Percentiles rank a stretch among this genome's conserved stretches.
Conservation (phyloP, 371 early-diverging fungal genomes). For the Mortierella sp. region DNA sequence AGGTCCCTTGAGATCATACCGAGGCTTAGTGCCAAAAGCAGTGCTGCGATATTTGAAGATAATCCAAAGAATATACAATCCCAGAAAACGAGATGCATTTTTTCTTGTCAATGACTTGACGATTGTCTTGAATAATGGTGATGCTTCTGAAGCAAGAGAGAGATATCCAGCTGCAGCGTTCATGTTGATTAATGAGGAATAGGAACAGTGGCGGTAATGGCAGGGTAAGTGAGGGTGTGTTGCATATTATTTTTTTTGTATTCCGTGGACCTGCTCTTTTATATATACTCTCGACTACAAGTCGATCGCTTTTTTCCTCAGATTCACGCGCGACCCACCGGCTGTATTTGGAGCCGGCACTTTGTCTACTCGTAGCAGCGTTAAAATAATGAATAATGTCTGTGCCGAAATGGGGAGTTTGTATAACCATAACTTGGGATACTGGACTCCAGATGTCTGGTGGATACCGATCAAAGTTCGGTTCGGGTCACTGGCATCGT, state of each 20-base stretch:
- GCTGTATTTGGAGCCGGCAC: too few relatives aligned
- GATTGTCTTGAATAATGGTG: constrained; percentile 21
- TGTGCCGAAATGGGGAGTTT: too few relatives aligned
- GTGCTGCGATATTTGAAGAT: constrained; percentile 45
- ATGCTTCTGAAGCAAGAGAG: constrained; percentile 13
- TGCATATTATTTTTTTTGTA: not conserved
- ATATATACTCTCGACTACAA: not conserved
- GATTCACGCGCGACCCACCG: too few relatives aligned
- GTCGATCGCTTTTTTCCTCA: not conserved
- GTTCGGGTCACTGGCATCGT: not conserved
- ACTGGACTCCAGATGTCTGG: not conserved
- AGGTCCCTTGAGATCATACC: constrained; percentile 42
- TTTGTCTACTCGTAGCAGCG: too few relatives aligned
- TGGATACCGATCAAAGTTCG: not conserved
- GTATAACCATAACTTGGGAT: too few relatives aligned
- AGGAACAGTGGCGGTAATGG: not conserved
- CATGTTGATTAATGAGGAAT: constrained; percentile 13
- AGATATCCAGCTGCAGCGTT: constrained; percentile 21
- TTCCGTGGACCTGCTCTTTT: not conserved
- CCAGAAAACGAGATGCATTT: constrained; percentile 27
- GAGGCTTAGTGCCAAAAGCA: constrained; percentile 27
- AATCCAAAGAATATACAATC: constrained; percentile 36
- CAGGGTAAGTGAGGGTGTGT: not conserved
- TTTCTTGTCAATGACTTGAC: constrained; percentile 28
- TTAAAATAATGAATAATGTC: too few relatives aligned